Evolutionary conservation across 805 yeast genomes (phyloP).

Genomic region (Myxozyma neotropica): DNA sequence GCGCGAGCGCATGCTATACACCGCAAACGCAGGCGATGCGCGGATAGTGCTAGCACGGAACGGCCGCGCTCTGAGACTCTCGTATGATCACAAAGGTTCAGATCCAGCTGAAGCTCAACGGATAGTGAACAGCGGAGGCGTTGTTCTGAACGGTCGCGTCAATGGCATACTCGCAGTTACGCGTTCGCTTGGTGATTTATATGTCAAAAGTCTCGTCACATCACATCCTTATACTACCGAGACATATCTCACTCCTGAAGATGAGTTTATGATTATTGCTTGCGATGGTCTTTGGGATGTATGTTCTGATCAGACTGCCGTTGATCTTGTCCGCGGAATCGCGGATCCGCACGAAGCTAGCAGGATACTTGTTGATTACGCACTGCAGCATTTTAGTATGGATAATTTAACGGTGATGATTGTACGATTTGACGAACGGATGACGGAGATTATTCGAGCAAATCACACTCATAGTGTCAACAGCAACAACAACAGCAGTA

Average conservation of each 20-base stretch:
- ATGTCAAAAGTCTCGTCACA: constrained; percentile 83
- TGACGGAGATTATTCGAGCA: constrained; percentile 21
- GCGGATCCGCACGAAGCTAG: constrained; percentile 42
- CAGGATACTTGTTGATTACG: constrained; percentile 43
- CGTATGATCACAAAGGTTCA: constrained; percentile 92
- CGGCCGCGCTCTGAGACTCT: constrained; percentile 74
- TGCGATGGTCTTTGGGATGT: constrained; percentile 99
- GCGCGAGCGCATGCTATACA: constrained; percentile 67
- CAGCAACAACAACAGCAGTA: background rate
- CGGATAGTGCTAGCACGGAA: constrained; percentile 73
- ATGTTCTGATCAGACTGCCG: constrained; percentile 79
- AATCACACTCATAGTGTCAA: constrained; percentile 6
- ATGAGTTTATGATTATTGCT: constrained; percentile 83
- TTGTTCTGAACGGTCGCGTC: constrained; percentile 85
- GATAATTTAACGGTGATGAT: constrained; percentile 96
- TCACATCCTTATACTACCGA: constrained; percentile 93
- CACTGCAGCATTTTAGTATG: constrained; percentile 76
- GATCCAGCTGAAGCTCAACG: constrained; percentile 77
- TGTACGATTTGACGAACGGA: constrained; percentile 43
- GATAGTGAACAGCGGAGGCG: constrained; percentile 77
- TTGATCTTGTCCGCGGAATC: constrained; percentile 62
- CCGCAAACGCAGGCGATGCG: constrained; percentile 95
- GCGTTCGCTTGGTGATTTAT: constrained; percentile 89
- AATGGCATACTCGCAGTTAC: constrained; percentile 96
- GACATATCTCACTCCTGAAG: constrained; percentile 66